Conservation (phyloP, 495 filamentous ascomycete species). For the Podospora pseudocomata region DNA sequence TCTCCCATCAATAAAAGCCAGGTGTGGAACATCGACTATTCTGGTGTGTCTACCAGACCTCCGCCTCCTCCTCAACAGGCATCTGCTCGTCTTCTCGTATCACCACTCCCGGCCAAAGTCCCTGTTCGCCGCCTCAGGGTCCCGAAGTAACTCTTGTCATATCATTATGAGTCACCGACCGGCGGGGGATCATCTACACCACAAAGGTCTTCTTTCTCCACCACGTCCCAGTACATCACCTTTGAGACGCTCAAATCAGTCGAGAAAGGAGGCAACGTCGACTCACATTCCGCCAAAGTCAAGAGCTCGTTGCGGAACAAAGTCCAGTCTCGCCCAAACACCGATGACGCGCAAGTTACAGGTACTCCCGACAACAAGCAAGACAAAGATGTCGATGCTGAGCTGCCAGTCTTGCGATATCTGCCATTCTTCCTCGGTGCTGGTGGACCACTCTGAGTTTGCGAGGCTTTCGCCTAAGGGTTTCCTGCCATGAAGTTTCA, state of each 20-base stretch:
- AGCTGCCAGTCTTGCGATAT: background rate
- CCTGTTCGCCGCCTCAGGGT: background rate
- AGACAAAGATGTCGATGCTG: background rate
- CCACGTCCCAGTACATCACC: background rate
- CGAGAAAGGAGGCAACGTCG: background rate
- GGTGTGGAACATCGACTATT: constrained; percentile 1
- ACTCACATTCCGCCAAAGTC: background rate
- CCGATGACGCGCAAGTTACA: background rate
- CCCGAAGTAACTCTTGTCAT: background rate
- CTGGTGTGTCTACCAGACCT: background rate
- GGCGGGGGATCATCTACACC: background rate
- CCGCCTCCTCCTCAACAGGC: background rate
- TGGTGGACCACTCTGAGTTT: constrained; percentile 13
- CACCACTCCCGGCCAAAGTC: background rate
- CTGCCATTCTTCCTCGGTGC: constrained; percentile 22
- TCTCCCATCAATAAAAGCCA: background rate
- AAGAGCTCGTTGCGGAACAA: background rate
- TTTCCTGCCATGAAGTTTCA: background rate
- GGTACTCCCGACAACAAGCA: background rate
- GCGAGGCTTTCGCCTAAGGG: background rate
- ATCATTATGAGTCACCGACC: background rate
- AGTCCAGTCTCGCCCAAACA: background rate
- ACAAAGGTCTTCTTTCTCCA: background rate
- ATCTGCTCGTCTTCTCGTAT: background rate
- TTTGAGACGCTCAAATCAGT: background rate